Percentiles rank a stretch among this genome's conserved stretches.
Conservation (phyloP, 2,329 filamentous ascomycete genomes). For the Epichloe amarillans region DNA sequence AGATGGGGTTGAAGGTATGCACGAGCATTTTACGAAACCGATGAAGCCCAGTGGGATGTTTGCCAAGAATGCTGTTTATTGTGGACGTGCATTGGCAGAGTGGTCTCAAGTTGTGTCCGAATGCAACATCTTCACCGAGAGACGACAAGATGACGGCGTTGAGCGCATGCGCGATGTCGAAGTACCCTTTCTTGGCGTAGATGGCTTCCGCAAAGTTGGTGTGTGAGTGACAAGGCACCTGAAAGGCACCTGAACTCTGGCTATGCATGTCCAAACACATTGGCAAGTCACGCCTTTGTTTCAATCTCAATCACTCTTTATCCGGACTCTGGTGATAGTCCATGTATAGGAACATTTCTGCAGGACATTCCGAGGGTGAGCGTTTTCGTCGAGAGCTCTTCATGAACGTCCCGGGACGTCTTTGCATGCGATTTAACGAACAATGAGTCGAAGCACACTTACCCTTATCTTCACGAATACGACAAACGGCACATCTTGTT, state of each 20-base stretch:
- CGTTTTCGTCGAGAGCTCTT: not conserved
- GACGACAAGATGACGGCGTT: constrained; percentile 61
- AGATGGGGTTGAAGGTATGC: constrained; percentile 7
- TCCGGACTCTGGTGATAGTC: not conserved
- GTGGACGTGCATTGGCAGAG: constrained; percentile 62
- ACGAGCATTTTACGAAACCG: constrained; percentile 26
- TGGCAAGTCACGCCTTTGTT: not conserved
- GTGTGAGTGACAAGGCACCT: not conserved
- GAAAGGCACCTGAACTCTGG: not conserved
- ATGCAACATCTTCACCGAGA: constrained; percentile 69
- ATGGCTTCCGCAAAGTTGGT: constrained; percentile 22
- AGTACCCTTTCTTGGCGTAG: constrained; percentile 28
- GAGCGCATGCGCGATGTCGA: constrained; percentile 54
- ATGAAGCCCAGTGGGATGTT: constrained; percentile 32
- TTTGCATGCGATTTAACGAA: not conserved
- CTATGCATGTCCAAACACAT: not conserved
- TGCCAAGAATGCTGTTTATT: constrained; percentile 41
- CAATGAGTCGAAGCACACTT: not conserved
- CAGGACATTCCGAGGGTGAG: not conserved
- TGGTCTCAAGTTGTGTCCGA: constrained; percentile 65
- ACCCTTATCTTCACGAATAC: not conserved
- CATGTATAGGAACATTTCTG: not conserved
- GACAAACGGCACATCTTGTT: not conserved
- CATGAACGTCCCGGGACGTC: not conserved
- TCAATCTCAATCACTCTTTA: not conserved